Base-by-base conservation (phyloP, 2,329 filamentous ascomycete species). In the Trichoderma sp. region DNA sequence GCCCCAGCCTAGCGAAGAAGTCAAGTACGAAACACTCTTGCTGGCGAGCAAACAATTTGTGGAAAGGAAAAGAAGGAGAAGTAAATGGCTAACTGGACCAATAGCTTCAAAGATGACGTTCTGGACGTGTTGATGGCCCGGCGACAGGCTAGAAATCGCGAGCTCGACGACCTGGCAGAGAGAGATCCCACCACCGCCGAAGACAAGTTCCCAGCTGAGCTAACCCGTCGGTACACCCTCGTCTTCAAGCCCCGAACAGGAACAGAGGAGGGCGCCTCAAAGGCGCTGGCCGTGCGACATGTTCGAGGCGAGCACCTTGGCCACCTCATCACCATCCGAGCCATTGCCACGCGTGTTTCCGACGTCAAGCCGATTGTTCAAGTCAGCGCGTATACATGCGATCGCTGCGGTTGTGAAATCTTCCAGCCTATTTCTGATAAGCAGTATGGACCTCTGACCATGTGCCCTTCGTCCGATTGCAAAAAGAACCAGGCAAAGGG, bases 301-400 rank as follows among this genome's bases (percentile, higher is more conserved):
- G 94, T 99, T 35, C 92, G 94, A 59, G 97, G 96, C 79, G 95
- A 98, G 80, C 94, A 99, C 83, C 89, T 99, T 3, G 97, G 97
- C 65, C 92, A 94, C 80, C 90, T 99, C 77, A 98, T 99, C 83
- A 98, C 97, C 5, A 91, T 99, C 66, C 92, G 97, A 75, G 96
- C 95, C 78, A 99, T 99, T 78, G 93, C 95, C 3, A 99, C 97
- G 1, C 91, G 97, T 81, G 97, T 98, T 1, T 98, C 97, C 2
- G 97, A 99, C 82, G 97, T 99, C 80, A 99, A 99, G 88, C 97
- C 97, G 50, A 92, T 97, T 12, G 94, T 98, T n/a, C 94, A 96
- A 82, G 97, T 99, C 82, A 98, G 97, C 83, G 97, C 97, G 50
- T 99, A 99, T 85, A 97, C 95, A 71, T 99, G 97, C 85, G 97